Evolutionary conservation across 352 stramenopile species (phyloP).

Genomic region (Plasmopara muralis): DNA sequence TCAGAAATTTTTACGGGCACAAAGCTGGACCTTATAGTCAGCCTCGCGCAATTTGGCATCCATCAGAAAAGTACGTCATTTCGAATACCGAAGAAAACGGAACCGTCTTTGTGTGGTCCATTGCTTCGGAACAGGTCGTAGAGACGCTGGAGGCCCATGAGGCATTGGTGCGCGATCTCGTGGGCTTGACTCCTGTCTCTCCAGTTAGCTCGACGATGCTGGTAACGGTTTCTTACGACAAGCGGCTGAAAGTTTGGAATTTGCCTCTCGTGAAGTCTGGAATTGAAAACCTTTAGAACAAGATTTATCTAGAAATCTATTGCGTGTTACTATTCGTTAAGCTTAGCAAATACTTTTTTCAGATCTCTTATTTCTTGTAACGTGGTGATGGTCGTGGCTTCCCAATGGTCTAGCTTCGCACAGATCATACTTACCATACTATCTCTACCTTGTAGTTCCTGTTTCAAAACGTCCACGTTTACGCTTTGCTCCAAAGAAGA

Average conservation of each 20-base stretch:
- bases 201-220: constrained; percentile 20
- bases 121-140: constrained; percentile 74
- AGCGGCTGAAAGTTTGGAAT: constrained; percentile 63
- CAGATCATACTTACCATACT: constrained; percentile 37
- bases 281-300: too few species aligned
- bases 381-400: too few species aligned
- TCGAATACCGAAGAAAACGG: constrained; percentile 76
- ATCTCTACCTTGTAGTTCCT: constrained; percentile 34
- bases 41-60: constrained; percentile 62
- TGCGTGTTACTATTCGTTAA: too few species aligned
- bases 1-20: constrained; percentile 79
- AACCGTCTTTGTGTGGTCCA: constrained; percentile 57
- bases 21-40: constrained; percentile 80
- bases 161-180: constrained; percentile 52
- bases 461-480: constrained; percentile 15
- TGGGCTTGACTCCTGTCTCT: constrained; percentile 11
- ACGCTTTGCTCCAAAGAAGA: constrained; percentile 35
- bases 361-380: too few species aligned
- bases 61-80: constrained; percentile 78
- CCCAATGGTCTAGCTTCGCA: too few species aligned
- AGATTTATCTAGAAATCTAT: too few species aligned
- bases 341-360: too few species aligned
- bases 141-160: constrained; percentile 64
- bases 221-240: constrained; percentile 78
- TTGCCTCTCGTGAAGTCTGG: constrained; percentile 4